Base-by-base conservation (phyloP, 495 filamentous ascomycete genomes). In the Xanthoparmelia taractica region DNA sequence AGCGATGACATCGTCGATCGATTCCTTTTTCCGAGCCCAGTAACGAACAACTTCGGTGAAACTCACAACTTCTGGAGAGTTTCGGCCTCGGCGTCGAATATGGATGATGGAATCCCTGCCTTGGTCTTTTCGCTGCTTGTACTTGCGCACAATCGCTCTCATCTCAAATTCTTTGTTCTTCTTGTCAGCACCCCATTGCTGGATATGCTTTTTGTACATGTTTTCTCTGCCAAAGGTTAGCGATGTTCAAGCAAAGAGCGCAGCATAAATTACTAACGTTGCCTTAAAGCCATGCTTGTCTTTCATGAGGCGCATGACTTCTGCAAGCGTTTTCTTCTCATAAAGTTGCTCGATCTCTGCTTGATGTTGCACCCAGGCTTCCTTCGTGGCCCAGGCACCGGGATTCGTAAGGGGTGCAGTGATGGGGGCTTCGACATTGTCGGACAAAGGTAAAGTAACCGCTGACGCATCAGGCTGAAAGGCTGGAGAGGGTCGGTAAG, bases 121-220 rank as follows among this genome's bases (percentile, higher is more conserved):
- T 23, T 60, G 47, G 6, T 38, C 55, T 18, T 4, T 5, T 38
- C 64, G 65, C 31, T 50, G 55, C 43, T 71, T 63, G 59, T 58
- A 59, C 61, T 72, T 72, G 50, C 68, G 65, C 25, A 72, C 67
- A 45, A 73, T 67, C 23, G 68, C 68, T 67, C 63, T 65, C 70
- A 73, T 73, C 61, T 73, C 71, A 5, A 59, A 2, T 43, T 66
- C 61, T 60, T 73, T 72, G 37, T 68, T 63, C 20, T 73, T 73
- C 62, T 71, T 73, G 52, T 72, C 70, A 20, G 64, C 7, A 5
- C 65, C 63, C 71, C 68, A 73, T 45, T 65, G 60, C 50, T 57
- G 68, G 34, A 73, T 69, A 17, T 63, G 68, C 45, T 52, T 68
- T 62, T 71, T 70, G 56, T 71, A 73, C 64, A 66, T 66, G 25